Evolutionary conservation across 2,329 filamentous ascomycete genomes (phyloP).

Genomic region (Trichoderma sp.): DNA sequence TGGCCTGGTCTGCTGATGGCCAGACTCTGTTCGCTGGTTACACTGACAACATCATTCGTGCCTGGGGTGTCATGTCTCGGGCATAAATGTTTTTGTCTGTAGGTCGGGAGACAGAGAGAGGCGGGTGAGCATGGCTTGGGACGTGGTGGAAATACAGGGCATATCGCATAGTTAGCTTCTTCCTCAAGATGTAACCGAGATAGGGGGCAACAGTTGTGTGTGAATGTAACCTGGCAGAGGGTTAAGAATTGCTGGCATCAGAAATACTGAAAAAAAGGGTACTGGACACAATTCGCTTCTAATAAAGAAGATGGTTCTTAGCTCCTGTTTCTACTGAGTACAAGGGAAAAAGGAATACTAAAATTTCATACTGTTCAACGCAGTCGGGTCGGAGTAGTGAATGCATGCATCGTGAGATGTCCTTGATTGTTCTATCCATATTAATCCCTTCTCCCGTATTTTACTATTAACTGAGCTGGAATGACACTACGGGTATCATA

Average conservation of each 20-base stretch:
- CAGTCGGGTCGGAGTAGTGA: not conserved
- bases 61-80: conserved; percentile 96
- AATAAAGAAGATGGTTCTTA: conserved; percentile 19
- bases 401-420: not conserved
- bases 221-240: conserved; percentile 11
- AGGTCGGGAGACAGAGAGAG: conserved; percentile 1
- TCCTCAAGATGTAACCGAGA: conserved; percentile 15
- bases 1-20: conserved; percentile 97
- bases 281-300: conserved; percentile 19
- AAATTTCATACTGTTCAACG: conserved; percentile 13
- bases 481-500: not conserved
- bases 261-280: conserved; percentile 17
- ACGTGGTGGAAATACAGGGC: conserved; percentile 12
- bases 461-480: not conserved
- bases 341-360: conserved; percentile 14
- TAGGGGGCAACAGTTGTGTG: conserved; percentile 5
- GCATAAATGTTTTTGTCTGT: conserved; percentile 53
- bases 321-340: conserved; percentile 15
- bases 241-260: conserved; percentile 11
- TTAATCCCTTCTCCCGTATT: not conserved
- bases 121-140: not conserved
- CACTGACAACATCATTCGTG: conserved; percentile 99
- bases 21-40: conserved; percentile 99
- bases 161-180: conserved; percentile 18
- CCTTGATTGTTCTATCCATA: not conserved